Percentiles rank a stretch among this genome's conserved stretches.
These are phyloP conservation scores for Lasiosphaeris hirsuta DNA, from an alignment of 495 filamentous ascomycete species.

Conservation along the genomic window DNA sequence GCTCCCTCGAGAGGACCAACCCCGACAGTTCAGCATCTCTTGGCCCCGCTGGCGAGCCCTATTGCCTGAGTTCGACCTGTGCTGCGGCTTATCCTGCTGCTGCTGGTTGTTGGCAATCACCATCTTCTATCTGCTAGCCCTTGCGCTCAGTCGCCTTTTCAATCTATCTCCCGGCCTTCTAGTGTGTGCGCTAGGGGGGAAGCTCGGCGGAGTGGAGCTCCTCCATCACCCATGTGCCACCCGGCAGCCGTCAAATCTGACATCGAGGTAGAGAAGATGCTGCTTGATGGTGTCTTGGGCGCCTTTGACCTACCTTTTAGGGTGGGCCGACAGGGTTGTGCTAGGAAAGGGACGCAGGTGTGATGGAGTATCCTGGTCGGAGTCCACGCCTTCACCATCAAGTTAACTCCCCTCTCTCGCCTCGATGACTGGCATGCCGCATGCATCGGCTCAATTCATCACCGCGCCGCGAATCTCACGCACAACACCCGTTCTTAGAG, in stretches of 20 bases:
- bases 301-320: background rate
- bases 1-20: constrained; percentile 16
- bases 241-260: constrained; percentile 14
- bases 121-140: constrained; percentile 8
- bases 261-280: background rate
- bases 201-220: too few species aligned
- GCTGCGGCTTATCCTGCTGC: background rate
- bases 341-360: background rate
- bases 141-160: constrained; percentile 8
- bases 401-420: background rate
- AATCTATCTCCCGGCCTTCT: constrained; percentile 20
- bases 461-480: constrained; percentile 6
- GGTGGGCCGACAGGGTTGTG: constrained; percentile 6
- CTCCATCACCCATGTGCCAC: too few species aligned
- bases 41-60: constrained; percentile 14
- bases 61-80: constrained; percentile 5
- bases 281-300: background rate
- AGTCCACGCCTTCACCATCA: background rate
- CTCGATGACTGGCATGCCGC: constrained; percentile 6
- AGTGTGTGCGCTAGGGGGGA: background rate
- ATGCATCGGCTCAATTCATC: constrained; percentile 21
- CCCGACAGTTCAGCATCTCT: constrained; percentile 11
- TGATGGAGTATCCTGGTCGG: background rate
- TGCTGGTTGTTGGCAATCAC: constrained; percentile 15
- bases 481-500: constrained; percentile 5